These are phyloP conservation scores for Ramaria sp. DNA, from an alignment of 768 basidiomycete species.

Conservation along the genomic window DNA sequence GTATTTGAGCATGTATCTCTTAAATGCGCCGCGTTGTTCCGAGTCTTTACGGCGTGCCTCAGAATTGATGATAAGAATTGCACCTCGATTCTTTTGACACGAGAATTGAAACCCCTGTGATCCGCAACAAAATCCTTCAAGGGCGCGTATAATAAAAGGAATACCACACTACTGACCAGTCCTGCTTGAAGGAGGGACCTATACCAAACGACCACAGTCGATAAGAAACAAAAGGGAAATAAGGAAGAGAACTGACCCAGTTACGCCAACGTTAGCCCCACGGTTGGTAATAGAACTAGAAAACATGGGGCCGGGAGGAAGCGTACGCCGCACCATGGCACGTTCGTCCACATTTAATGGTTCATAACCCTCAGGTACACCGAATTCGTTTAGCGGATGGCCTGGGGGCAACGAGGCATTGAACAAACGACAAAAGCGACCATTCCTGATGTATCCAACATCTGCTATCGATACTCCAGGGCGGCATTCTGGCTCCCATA, in stretches of 20 bases:
- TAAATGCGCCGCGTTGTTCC: not conserved
- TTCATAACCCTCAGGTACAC: constrained; percentile 8
- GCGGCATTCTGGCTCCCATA: constrained; percentile 6
- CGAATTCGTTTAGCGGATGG: constrained; percentile 6
- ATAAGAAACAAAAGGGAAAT: not conserved
- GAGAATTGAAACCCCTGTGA: constrained; percentile 7
- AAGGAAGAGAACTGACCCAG: constrained; percentile 4
- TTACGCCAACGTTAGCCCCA: constrained; percentile 1
- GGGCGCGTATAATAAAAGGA: not conserved
- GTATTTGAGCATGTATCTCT: constrained; percentile 7
- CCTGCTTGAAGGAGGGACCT: constrained; percentile 8
- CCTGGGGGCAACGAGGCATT: constrained; percentile 3
- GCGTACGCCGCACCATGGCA: not conserved
- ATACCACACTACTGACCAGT: not conserved
- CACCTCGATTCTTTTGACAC: constrained; percentile 8
- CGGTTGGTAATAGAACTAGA: not conserved
- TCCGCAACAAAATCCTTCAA: not conserved
- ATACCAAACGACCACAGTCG: not conserved
- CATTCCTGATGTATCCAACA: constrained; percentile 7
- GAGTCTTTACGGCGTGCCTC: constrained; percentile 5
- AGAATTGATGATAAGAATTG: constrained; percentile 8
- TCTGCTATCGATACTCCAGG: constrained; percentile 6
- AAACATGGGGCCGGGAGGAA: not conserved
- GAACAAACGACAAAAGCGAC: constrained; percentile 7
- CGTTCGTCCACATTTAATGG: constrained; percentile 1